Evolutionary conservation across 2,329 filamentous ascomycete genomes (phyloP), one percentile per base, ranked within the genome.

Genomic region (Fusarium lateritium): DNA sequence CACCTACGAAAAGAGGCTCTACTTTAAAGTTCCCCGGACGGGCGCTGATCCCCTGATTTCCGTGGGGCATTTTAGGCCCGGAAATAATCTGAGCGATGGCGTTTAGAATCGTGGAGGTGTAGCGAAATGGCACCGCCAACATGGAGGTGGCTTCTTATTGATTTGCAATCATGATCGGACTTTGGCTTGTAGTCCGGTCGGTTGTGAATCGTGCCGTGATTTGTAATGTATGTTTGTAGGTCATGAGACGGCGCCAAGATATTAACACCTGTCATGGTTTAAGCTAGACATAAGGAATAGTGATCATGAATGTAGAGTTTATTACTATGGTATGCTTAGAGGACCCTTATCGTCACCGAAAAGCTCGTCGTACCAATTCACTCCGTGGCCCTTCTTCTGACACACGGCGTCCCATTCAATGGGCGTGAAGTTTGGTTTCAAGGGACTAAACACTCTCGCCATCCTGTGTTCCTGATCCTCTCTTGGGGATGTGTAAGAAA

Each of bases 351-450:
- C 64, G 34, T 80, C 79, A 4, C 72, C 75, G 63, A 80, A 80
- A 1, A 80, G 49, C 55, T 76, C 74, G 13, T 79, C 73, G 31
- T 79, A 68, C 79, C 79, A 80, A 22, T 53, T 65, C 10, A 47
- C 47, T 6, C 67, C 58, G 47, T 54, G 69, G 22, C 61, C 57
- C 6, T 71, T 72, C 49, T 73, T 76, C 52, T 79, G 77, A 53
- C 79, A 80, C 4, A 80, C 69, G 6, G 64, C 76, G 26, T 79
- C 75, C 78, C 78, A 80, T 2, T 49, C 55, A 24, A 78, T 71
- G 2, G 72, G 56, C 15, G 56, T 26, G 22, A 78, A 77, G 28
- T 61, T 71, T 26, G 61, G 42, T 15, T 50, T 50, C 2, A 50
- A 55, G 2, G 75, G 74, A n/a, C 71, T 68, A 50, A 78, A 79